Evolutionary conservation across 345 rosid genomes (phyloP), one percentile per base, ranked within the genome.

Genomic region (Gossypium thurberi): DNA sequence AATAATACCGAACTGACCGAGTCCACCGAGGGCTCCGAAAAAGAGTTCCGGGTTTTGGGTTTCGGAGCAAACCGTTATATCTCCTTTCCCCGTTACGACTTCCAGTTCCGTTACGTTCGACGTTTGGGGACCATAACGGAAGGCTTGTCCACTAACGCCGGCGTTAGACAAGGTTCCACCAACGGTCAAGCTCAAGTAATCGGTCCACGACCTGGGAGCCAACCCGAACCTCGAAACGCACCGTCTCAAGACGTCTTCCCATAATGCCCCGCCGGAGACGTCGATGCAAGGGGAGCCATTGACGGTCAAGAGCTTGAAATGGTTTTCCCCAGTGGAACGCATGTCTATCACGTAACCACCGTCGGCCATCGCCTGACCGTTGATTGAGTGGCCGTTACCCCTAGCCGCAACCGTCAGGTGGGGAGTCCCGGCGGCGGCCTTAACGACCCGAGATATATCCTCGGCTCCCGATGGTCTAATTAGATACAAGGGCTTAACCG

Each of bases 81-180:
- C 88, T 3, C 97, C 98, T 25, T 82, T 89, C 8, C 98, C 98
- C 1, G 95, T 92, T 0, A 92, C 92, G 28, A 94, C 96, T 33
- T 94, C 98, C 63, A 94, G 76, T 81, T 94, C 98, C 81, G 87
- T 77, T 4, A 94, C 98, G 91, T 94, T 92, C 2, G 90, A 79
- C 55, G 89, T 80, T 74, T 92, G 98, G 6, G 98, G 98, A 43
- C 98, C 98, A 79, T 78, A 84, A 82, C 90, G 97, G 89, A 92
- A 94, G 17, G 98, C 70, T 77, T 94, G 98, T 25, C 98, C 98
- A 75, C 98, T 90, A 14, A 94, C 88, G 40, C 98, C 98, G 26
- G 97, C 98, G 85, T 92, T 94, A 4, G 98, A 94, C 57, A 94
- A 64, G 64, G 98, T 94, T 58, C 98, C 98, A 0, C 98, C 98